A percentile compares a stretch with the other conserved stretches of the same genome.
phyloP scores from a whole-genome alignment of 1,284 basidiomycete species.

The Papiliotrema fonsecae region DNA sequence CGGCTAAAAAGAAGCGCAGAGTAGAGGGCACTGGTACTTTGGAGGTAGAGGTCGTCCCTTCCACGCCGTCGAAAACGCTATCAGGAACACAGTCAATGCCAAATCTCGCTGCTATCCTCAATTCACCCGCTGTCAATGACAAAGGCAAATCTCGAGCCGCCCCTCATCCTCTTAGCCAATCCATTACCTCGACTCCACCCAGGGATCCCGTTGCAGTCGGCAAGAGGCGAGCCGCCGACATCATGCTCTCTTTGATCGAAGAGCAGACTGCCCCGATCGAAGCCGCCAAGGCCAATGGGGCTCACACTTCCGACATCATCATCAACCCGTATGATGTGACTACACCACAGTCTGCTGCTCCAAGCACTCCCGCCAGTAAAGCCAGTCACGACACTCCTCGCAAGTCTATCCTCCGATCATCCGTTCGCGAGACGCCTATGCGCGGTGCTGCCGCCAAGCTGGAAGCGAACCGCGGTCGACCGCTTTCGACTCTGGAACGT shows the following conservation, averaged over 20 bases:
- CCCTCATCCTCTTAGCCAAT: conserved; percentile 9
- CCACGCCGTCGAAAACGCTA: conserved; percentile 1
- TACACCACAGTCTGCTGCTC: conserved; percentile 2
- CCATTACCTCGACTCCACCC: conserved; percentile 1
- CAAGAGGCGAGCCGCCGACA: conserved; percentile 33
- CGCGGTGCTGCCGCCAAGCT: conserved; percentile 42
- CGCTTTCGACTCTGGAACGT: conserved; percentile 18
- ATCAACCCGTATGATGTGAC: conserved; percentile 39
- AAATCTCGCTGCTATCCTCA: background rate
- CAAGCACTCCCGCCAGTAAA: conserved; percentile 5
- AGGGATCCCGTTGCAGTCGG: conserved; percentile 19
- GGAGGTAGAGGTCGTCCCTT: conserved; percentile 4
- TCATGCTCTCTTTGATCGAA: conserved; percentile 35
- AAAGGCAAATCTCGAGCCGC: background rate
- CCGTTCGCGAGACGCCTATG: conserved; percentile 17
- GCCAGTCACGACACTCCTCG: conserved; percentile 12
- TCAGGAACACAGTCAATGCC: conserved; percentile 4
- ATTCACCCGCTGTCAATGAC: background rate
- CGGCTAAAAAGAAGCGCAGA: conserved; percentile 12
- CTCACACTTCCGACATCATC: conserved; percentile 16
- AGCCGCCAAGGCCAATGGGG: conserved; percentile 5
- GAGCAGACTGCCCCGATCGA: conserved; percentile 25
- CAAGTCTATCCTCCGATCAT: conserved; percentile 10
- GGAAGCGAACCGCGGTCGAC: conserved; percentile 17
- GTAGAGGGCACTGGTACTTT: background rate